Conservation (phyloP, 2,329 filamentous ascomycete genomes). For the Colletotrichum trifolii region DNA sequence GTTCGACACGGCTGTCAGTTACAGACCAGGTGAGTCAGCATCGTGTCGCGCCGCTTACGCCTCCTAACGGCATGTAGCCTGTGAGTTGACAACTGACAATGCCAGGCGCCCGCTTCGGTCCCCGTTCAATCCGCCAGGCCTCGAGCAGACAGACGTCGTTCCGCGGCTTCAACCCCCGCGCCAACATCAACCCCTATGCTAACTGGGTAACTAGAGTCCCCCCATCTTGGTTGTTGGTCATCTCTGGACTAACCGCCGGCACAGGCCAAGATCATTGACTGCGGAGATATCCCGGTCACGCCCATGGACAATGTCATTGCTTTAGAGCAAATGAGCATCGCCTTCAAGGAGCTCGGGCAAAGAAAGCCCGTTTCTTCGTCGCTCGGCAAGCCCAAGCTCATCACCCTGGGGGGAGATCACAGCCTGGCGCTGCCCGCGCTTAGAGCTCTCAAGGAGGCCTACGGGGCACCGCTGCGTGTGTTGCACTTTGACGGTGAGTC, state of each 20-base stretch:
- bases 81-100: neutral
- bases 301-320: slow-evolving; percentile 89
- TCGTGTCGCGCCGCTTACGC: neutral
- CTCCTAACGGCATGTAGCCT: neutral
- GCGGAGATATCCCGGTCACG: slow-evolving; percentile 88
- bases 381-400: slow-evolving; percentile 62
- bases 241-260: no score
- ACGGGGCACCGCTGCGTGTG: slow-evolving; percentile 73
- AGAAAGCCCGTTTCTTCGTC: slow-evolving; percentile 48
- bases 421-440: slow-evolving; percentile 77
- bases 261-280: slow-evolving; percentile 79
- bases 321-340: slow-evolving; percentile 84
- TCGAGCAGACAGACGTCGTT: slow-evolving; percentile 83
- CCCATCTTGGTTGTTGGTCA: no score
- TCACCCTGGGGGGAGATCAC: slow-evolving; percentile 81
- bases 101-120: slow-evolving; percentile 81
- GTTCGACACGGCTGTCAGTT: slow-evolving; percentile 79
- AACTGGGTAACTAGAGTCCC: slow-evolving; percentile 62
- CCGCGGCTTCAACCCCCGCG: slow-evolving; percentile 83
- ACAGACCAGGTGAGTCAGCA: slow-evolving; percentile 69
- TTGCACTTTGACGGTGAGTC: slow-evolving; percentile 74
- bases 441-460: slow-evolving; percentile 70
- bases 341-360: slow-evolving; percentile 74
- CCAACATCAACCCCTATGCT: slow-evolving; percentile 83
- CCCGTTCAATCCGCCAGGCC: slow-evolving; percentile 86